Conservation (phyloP, 768 basidiomycete genomes). For the Epithele typhae region DNA sequence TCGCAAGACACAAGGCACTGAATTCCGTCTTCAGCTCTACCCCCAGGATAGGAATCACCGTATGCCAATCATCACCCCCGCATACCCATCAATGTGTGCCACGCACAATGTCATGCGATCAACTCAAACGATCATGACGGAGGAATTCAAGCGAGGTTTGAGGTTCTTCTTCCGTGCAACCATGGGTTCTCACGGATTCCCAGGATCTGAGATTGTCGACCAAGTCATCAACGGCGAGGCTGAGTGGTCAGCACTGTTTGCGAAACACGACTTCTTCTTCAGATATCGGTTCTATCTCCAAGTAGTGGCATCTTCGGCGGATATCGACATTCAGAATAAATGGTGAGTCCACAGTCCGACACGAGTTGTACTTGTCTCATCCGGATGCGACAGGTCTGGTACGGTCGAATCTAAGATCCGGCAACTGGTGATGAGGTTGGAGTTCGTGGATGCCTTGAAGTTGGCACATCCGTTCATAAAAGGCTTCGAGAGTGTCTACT, state of each 20-base stretch:
- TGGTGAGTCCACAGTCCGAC: conserved; percentile 52
- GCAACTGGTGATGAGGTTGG: conserved; percentile 95
- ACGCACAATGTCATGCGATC: conserved; percentile 97
- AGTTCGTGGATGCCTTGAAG: conserved; percentile 88
- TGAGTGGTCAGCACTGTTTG: conserved; percentile 88
- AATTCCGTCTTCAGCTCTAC: conserved; percentile 57
- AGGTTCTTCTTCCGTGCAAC: no score
- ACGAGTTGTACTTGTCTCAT: background rate
- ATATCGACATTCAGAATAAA: conserved; percentile 80
- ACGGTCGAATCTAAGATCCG: conserved; percentile 96
- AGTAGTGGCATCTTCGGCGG: conserved; percentile 86
- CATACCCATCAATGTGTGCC: conserved; percentile 98
- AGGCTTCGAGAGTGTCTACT: conserved; percentile 82
- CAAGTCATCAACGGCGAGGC: conserved; percentile 81
- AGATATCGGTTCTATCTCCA: conserved; percentile 96
- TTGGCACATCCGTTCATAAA: conserved; percentile 95
- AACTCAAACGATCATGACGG: conserved; percentile 92
- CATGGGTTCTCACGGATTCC: no score
- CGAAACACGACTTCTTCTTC: conserved; percentile 94
- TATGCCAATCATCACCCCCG: conserved; percentile 99
- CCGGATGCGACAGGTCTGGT: conserved; percentile 55
- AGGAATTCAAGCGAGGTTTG: conserved; percentile 94
- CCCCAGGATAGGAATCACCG: conserved; percentile 88
- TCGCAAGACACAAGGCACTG: no score
- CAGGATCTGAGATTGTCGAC: conserved; percentile 91